A percentile compares a stretch with the other conserved stretches of the same genome.
Evolutionary conservation across 805 yeast genomes (phyloP).

Genomic region (Saccharomycopsis sp.): DNA sequence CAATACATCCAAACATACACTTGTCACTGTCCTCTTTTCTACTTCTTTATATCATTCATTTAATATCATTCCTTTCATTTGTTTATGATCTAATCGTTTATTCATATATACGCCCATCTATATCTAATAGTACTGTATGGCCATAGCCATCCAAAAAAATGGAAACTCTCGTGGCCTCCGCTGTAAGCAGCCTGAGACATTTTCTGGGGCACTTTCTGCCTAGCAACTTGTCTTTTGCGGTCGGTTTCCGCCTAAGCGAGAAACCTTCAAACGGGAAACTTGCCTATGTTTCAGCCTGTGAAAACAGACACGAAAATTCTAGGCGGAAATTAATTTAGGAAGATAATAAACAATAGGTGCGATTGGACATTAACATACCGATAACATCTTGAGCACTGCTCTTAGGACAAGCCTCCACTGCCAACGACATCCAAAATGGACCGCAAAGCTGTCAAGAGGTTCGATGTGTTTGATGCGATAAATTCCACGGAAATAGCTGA

Average conservation of each 20-base stretch:
- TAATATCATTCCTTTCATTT: not conserved
- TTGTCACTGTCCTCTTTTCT: not conserved
- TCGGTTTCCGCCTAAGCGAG: not conserved
- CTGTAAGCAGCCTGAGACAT: too few species aligned
- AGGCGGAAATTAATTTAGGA: too few species aligned
- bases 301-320: not conserved
- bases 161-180: too few species aligned
- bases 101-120: too few species aligned
- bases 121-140: too few species aligned
- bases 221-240: not conserved
- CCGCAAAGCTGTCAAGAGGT: not conserved
- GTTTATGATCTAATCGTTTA: not conserved
- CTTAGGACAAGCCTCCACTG: not conserved
- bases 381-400: not conserved
- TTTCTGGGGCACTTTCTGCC: too few species aligned
- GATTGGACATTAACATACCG: too few species aligned
- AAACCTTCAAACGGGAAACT: not conserved
- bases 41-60: not conserved
- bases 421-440: not conserved
- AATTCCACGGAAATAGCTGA: not conserved
- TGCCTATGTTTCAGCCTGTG: not conserved
- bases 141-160: too few species aligned
- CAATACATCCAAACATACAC: not conserved
- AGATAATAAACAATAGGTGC: too few species aligned
- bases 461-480: not conserved